Evolutionary conservation across 2,329 filamentous ascomycete genomes (phyloP), one percentile per base, ranked within the genome.

Genomic region (Trichophyton rubrum): DNA sequence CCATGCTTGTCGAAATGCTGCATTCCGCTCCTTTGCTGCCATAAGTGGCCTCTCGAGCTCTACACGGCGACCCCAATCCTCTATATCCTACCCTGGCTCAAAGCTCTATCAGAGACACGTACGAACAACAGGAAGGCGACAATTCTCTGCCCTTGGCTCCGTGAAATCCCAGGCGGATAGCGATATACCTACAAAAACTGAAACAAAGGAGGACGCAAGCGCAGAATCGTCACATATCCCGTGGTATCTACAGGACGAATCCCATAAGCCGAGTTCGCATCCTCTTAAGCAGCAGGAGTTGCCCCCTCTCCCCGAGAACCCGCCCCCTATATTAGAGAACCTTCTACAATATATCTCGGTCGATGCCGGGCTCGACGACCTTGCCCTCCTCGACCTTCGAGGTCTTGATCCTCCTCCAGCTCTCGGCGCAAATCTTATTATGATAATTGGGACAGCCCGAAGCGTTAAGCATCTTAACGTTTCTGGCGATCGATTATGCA

Each of bases 391-490:
- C 56, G 93, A 99, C 69, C 79, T 99, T 35, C 89, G 93, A 61
- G 77, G 83, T 41, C 80, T 97, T 57, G 88, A 96, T 67, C 90
- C 91, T 0, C 88, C 91, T 0, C 86, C 92, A 0, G 91, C 91
- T 0, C 80, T 99, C 1, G 93, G 93, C 1, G 84, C 89, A 1
- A 91, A 92, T 67, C 80, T 96, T 30, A 81, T 99, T 59, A 97
- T 97, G 93, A 75, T 99, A 33, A 84, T 99, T 64, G 90, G 88
- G 45, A 96, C 90, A 7, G 89, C 92, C 13, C 86, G 93, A 62
- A 95, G 89, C 68, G 89, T 96, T 72, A 90, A 92, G 59, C 93
- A 99, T 75, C 78, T 99, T 40, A 92, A 96, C 69, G 87, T 96
- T 22, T 89, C 89, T 0, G 90, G 91, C 0, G 90, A 95, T 69